Percentiles rank a stretch among this genome's conserved stretches.
These are phyloP conservation scores for Besnoitia besnoiti DNA, from an alignment of 169 alveolate genomes.

Conservation along the genomic window DNA sequence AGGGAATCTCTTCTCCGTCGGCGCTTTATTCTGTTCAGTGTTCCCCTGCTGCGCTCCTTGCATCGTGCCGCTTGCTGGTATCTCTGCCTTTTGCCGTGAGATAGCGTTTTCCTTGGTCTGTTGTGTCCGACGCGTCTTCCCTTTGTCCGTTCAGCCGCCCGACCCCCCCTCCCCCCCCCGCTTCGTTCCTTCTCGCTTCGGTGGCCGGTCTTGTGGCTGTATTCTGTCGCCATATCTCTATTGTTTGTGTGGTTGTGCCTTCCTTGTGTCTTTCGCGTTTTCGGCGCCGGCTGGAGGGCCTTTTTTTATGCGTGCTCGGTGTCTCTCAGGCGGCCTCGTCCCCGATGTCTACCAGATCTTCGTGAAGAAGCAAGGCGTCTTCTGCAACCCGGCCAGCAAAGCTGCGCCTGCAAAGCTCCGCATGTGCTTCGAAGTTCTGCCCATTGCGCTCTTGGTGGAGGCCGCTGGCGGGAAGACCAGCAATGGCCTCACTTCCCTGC, in stretches of 20 bases:
- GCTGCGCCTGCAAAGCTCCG: constrained; percentile 79
- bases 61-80: too few species aligned
- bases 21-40: too few species aligned
- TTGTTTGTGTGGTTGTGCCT: not conserved
- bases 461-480: constrained; percentile 69
- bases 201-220: not conserved
- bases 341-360: constrained; percentile 88
- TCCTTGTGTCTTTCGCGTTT: too few species aligned
- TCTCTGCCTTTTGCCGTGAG: too few species aligned
- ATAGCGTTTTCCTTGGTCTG: too few species aligned
- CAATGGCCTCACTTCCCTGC: constrained; percentile 58
- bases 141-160: too few species aligned
- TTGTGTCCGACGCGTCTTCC: too few species aligned
- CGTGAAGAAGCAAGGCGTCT: constrained; percentile 83
- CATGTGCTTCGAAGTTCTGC: constrained; percentile 60
- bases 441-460: constrained; percentile 68
- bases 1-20: too few species aligned
- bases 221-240: not conserved
- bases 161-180: too few species aligned
- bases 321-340: constrained; percentile 84
- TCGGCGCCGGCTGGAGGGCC: too few species aligned
- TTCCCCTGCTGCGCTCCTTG: too few species aligned
- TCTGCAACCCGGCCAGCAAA: constrained; percentile 76
- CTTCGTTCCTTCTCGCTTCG: too few species aligned
- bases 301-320: not conserved